These are phyloP conservation scores for Fusarium sororula DNA, from an alignment of 2,329 filamentous ascomycete genomes.

Conservation along the genomic window DNA sequence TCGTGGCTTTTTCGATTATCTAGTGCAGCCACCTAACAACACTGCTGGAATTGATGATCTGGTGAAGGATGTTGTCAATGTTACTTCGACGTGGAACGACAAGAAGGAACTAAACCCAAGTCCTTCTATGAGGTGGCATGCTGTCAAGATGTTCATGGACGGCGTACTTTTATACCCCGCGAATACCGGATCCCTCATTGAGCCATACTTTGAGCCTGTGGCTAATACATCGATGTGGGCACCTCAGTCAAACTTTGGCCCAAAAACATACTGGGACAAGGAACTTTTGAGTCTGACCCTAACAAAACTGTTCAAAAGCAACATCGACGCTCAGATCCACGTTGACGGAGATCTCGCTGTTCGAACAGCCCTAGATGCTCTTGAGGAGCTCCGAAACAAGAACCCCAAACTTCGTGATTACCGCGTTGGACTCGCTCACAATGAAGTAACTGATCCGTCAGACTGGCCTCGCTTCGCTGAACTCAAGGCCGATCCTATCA, in stretches of 20 bases:
- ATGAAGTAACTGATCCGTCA: constrained; percentile 14
- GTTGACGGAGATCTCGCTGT: constrained; percentile 25
- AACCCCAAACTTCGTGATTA: background rate
- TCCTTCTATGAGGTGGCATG: background rate
- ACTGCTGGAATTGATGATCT: background rate
- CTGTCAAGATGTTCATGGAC: background rate
- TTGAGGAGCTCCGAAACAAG: background rate
- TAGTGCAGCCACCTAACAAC: background rate
- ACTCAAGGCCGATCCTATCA: constrained; percentile 30
- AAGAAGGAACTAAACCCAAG: background rate
- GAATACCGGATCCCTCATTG: background rate
- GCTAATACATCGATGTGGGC: background rate
- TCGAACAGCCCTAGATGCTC: constrained; percentile 10
- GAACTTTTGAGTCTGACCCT: background rate
- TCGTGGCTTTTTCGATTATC: background rate
- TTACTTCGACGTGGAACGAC: background rate
- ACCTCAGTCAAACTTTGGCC: background rate
- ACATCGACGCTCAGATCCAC: constrained; percentile 19
- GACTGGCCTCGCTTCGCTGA: constrained; percentile 35
- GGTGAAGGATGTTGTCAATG: background rate
- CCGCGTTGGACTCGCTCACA: constrained; percentile 29
- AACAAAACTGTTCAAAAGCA: background rate
- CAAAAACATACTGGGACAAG: background rate
- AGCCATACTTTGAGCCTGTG: background rate
- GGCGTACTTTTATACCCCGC: background rate